Conservation (phyloP, 805 yeast species). For the Myxozyma neglecta region DNA sequence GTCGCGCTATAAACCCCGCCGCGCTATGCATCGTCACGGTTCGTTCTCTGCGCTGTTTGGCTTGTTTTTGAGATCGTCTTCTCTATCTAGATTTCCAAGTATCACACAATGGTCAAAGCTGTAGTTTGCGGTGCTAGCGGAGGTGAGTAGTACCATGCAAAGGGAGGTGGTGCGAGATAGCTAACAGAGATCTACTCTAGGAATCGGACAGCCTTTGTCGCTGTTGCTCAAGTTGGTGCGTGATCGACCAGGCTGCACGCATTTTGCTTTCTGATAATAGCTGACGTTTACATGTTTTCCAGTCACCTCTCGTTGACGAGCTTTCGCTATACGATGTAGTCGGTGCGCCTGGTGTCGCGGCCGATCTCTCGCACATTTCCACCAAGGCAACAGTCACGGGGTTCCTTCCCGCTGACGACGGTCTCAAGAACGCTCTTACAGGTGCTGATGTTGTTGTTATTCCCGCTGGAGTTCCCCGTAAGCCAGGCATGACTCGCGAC, state of each 20-base stretch:
- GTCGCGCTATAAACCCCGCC: too few relatives aligned
- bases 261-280: background rate
- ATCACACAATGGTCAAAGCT: constrained; percentile 41
- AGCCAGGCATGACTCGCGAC: constrained; percentile 93
- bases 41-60: background rate
- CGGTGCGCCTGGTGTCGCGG: constrained; percentile 81
- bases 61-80: background rate
- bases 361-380: constrained; percentile 82
- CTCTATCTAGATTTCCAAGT: background rate
- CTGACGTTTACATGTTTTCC: background rate
- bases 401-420: constrained; percentile 62
- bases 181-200: constrained; percentile 38
- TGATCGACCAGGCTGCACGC: background rate
- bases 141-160: constrained; percentile 15
- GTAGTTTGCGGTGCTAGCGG: constrained; percentile 69
- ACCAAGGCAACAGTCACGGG: constrained; percentile 62
- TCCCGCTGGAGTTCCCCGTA: constrained; percentile 91
- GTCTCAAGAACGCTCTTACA: constrained; percentile 65
- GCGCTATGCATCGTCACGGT: too few relatives aligned
- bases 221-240: constrained; percentile 63
- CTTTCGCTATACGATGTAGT: constrained; percentile 84
- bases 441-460: constrained; percentile 85
- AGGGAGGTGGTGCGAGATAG: background rate
- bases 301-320: constrained; percentile 57
- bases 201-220: constrained; percentile 91